These are phyloP conservation scores for Candida coquimbonensis DNA, from an alignment of 805 yeast species.

Conservation along the genomic window DNA sequence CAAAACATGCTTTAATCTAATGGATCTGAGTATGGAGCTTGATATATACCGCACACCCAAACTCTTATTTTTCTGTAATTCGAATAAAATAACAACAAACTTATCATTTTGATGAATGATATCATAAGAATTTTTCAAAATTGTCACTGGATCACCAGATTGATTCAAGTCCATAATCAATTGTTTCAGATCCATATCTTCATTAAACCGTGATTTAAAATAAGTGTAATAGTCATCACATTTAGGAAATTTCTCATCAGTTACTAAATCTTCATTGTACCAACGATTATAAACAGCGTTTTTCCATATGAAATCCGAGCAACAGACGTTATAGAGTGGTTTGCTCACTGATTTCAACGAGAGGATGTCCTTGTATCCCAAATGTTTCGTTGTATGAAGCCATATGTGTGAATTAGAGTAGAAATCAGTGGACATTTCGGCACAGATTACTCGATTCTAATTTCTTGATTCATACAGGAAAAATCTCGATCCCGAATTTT, in stretches of 20 bases:
- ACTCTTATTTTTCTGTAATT: neutral
- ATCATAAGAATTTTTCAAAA: neutral
- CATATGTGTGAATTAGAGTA: conserved; percentile 3
- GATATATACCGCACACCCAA: conserved; percentile 1
- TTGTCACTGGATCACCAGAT: neutral
- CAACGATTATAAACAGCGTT: neutral
- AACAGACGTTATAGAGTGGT: neutral
- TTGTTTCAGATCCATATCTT: neutral
- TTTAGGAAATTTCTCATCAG: neutral
- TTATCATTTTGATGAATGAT: neutral
- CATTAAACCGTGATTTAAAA: neutral
- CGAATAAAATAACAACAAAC: neutral
- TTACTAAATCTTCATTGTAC: neutral
- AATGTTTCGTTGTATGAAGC: conserved; percentile 3
- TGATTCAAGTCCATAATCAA: neutral
- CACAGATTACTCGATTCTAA: neutral
- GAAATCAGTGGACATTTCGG: neutral
- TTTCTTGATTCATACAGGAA: no score
- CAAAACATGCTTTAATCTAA: neutral
- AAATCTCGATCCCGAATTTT: no score
- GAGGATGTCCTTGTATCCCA: neutral
- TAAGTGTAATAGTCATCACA: neutral
- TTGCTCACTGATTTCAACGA: neutral
- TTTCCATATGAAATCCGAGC: conserved; percentile 2
- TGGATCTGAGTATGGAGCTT: neutral